Percentiles rank a stretch among this genome's conserved stretches.
phyloP scores from a whole-genome alignment of 2,329 filamentous ascomycete species.

The Penicillium corylophilum region DNA sequence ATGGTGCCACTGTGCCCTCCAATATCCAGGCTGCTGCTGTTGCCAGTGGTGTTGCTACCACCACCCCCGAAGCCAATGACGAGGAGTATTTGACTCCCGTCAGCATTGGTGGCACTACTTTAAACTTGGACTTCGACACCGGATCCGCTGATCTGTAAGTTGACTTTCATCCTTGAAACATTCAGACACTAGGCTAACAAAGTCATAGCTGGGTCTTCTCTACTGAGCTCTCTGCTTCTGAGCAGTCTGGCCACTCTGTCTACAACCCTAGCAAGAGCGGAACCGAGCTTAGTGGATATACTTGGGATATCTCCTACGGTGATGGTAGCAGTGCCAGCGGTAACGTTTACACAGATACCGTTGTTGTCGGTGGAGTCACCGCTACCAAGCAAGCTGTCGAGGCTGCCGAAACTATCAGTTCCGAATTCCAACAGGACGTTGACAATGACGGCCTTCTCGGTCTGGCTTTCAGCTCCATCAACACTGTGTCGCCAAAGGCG shows the following conservation, averaged over 20 bases:
- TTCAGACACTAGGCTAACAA: background rate
- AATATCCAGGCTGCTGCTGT: slow-evolving; percentile 30
- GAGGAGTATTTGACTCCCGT: slow-evolving; percentile 12
- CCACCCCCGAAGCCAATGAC: slow-evolving; percentile 3
- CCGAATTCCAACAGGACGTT: slow-evolving; percentile 6
- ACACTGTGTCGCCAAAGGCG: slow-evolving; percentile 16
- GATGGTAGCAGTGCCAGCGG: slow-evolving; percentile 12
- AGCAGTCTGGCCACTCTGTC: slow-evolving; percentile 18
- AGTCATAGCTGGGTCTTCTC: slow-evolving; percentile 11
- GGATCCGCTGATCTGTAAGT: slow-evolving; percentile 14
- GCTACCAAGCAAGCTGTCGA: slow-evolving; percentile 8
- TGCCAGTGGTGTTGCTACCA: slow-evolving; percentile 5
- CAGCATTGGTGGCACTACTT: slow-evolving; percentile 5
- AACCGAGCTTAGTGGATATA: background rate
- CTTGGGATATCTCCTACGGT: slow-evolving; percentile 9
- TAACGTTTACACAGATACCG: slow-evolving; percentile 7
- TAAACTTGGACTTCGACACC: slow-evolving; percentile 13
- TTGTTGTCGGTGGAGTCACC: slow-evolving; percentile 8
- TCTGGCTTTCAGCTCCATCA: slow-evolving; percentile 14
- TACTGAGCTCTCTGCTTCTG: slow-evolving; percentile 4
- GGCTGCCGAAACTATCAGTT: slow-evolving; percentile 7
- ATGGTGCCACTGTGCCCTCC: slow-evolving; percentile 27
- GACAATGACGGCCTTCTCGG: slow-evolving; percentile 10
- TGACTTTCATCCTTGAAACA: no score
- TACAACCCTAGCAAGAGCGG: slow-evolving; percentile 14